These are phyloP conservation scores for Terana coerulea DNA, from an alignment of 768 basidiomycete genomes.

Conservation along the genomic window DNA sequence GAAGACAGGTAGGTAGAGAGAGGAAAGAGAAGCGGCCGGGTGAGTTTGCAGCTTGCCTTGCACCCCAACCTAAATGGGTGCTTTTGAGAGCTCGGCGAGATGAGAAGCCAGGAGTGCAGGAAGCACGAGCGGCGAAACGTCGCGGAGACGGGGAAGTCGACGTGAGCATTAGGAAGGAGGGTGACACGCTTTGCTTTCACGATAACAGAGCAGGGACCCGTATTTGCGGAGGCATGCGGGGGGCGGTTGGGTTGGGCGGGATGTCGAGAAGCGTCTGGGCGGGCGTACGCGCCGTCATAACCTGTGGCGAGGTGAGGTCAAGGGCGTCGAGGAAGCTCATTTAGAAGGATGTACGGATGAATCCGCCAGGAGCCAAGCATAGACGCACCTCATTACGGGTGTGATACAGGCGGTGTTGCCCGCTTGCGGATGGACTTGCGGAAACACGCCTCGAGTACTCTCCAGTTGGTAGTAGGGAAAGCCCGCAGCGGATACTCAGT, in stretches of 20 bases:
- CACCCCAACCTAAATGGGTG: conserved; percentile 1
- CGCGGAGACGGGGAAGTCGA: conserved; percentile 6
- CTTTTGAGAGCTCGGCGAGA: conserved; percentile 7
- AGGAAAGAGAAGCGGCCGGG: not conserved
- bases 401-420: not conserved
- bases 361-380: not conserved
- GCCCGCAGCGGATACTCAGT: not conserved
- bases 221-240: conserved; percentile 3
- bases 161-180: too few species aligned
- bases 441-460: not conserved
- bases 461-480: not conserved
- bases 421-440: not conserved
- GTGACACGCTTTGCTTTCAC: too few species aligned
- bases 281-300: too few species aligned
- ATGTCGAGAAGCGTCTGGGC: not conserved
- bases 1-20: conserved; percentile 9
- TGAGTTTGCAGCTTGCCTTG: not conserved
- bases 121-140: conserved; percentile 13
- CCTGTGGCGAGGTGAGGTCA: not conserved
- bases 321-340: not conserved
- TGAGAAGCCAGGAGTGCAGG: too few species aligned
- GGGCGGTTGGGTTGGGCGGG: not conserved
- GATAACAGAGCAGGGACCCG: too few species aligned
- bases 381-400: not conserved
- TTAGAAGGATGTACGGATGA: conserved; percentile 1